Conservation (phyloP, 192 early-diverging fungal species). For the Allomyces javanicus region DNA sequence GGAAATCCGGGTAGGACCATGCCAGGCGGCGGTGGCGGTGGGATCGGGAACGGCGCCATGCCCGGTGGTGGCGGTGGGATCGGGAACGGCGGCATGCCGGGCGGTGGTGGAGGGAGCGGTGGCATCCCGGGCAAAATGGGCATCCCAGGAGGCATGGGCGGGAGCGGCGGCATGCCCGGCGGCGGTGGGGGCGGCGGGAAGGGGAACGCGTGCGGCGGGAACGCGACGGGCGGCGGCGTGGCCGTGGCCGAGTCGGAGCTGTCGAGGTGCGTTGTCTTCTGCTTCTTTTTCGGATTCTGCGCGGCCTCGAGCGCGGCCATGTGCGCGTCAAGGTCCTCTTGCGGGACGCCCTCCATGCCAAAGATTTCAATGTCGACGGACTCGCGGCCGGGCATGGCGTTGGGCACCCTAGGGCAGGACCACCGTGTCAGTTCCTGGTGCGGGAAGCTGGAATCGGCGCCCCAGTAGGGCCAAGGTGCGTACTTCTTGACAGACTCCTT, state of each 20-base stretch:
- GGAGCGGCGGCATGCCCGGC: not conserved
- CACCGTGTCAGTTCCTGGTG: not conserved
- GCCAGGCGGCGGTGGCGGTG: not conserved
- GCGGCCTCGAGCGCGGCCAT: constrained; percentile 10
- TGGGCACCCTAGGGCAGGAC: constrained; percentile 41
- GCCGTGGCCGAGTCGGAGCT: not conserved
- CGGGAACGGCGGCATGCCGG: not conserved
- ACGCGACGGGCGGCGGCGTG: not conserved
- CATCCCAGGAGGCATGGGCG: not conserved
- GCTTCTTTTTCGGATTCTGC: not conserved
- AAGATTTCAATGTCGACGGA: constrained; percentile 79
- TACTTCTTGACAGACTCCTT: constrained; percentile 63
- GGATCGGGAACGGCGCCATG: not conserved
- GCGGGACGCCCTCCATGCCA: constrained; percentile 82
- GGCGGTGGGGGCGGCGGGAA: not conserved
- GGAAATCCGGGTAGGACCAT: not conserved
- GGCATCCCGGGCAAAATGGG: not conserved
- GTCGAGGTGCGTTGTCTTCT: not conserved
- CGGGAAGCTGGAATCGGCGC: not conserved
- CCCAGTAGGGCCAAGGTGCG: constrained; percentile 2
- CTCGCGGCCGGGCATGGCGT: constrained; percentile 67
- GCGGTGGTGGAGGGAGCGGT: not conserved
- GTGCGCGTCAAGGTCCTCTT: constrained; percentile 52
- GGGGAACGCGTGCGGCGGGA: not conserved
- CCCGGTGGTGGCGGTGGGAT: not conserved